These are phyloP conservation scores for Cyberlindnera mycetangii DNA, from an alignment of 805 yeast species.

Conservation along the genomic window DNA sequence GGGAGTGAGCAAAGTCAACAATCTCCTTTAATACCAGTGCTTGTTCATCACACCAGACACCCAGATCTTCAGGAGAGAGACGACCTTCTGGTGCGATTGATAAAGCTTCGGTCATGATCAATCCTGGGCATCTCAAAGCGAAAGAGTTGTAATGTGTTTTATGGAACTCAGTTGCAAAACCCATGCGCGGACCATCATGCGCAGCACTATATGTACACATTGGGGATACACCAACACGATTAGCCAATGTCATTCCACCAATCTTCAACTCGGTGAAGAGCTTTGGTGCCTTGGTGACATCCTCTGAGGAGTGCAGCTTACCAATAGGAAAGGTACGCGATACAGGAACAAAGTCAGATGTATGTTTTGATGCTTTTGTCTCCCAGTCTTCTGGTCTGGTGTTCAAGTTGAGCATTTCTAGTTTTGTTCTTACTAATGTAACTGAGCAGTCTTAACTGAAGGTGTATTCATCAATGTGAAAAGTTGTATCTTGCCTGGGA, in stretches of 20 bases:
- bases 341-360: constrained; percentile 13
- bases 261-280: constrained; percentile 23
- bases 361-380: neutral
- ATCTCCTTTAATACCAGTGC: constrained; percentile 38
- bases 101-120: constrained; percentile 45
- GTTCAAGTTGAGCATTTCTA: neutral
- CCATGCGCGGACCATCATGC: constrained; percentile 28
- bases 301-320: constrained; percentile 11
- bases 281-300: constrained; percentile 14
- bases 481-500: too few relatives aligned
- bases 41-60: constrained; percentile 49
- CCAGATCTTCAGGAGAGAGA: constrained; percentile 43
- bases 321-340: constrained; percentile 14
- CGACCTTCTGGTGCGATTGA: constrained; percentile 41
- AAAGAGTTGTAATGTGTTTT: constrained; percentile 46
- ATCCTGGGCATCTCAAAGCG: constrained; percentile 48
- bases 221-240: constrained; percentile 55
- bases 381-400: constrained; percentile 7
- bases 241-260: constrained; percentile 32
- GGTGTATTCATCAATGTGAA: too few relatives aligned
- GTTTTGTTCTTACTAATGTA: too few relatives aligned
- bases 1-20: constrained; percentile 45
- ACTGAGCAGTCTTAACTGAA: neutral
- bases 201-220: constrained; percentile 51
- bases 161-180: constrained; percentile 45